Conservation (phyloP, 148 eudicot genomes). For the Vaccinium vitisidaea region DNA sequence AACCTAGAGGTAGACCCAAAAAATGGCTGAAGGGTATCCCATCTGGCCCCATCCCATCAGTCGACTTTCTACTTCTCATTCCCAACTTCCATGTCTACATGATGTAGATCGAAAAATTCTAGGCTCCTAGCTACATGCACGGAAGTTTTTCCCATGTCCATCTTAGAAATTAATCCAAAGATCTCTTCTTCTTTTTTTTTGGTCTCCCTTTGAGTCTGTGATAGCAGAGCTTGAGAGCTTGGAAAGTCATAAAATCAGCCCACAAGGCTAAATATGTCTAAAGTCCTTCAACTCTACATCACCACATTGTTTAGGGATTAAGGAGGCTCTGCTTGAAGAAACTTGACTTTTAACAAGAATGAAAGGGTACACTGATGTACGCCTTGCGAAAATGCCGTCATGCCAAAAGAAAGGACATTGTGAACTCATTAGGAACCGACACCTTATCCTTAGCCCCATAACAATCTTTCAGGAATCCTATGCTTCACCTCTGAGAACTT, state of each 20-base stretch:
- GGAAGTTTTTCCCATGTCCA: too few relatives aligned
- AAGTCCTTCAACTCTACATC: background rate
- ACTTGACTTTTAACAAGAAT: background rate
- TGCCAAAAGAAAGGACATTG: background rate
- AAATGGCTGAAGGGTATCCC: background rate
- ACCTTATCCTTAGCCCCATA: background rate
- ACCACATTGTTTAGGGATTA: background rate
- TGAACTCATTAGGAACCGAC: background rate
- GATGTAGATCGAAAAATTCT: background rate
- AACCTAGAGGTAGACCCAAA: background rate
- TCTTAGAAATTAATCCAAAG: too few relatives aligned
- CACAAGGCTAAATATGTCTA: background rate
- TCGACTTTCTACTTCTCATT: background rate
- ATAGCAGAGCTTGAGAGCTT: background rate
- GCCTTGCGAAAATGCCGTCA: background rate
- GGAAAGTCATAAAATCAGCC: background rate
- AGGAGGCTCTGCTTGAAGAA: background rate
- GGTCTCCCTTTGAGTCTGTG: background rate
- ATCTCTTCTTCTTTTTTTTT: too few relatives aligned
- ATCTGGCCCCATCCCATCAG: background rate
- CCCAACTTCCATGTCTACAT: background rate
- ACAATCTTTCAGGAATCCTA: background rate
- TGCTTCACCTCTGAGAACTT: too few relatives aligned
- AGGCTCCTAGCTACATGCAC: too few relatives aligned
- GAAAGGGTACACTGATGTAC: background rate